Percentiles rank a stretch among this genome's conserved stretches.
phyloP scores from a whole-genome alignment of 495 filamentous ascomycete genomes.

The Aspergillus nidulans region DNA sequence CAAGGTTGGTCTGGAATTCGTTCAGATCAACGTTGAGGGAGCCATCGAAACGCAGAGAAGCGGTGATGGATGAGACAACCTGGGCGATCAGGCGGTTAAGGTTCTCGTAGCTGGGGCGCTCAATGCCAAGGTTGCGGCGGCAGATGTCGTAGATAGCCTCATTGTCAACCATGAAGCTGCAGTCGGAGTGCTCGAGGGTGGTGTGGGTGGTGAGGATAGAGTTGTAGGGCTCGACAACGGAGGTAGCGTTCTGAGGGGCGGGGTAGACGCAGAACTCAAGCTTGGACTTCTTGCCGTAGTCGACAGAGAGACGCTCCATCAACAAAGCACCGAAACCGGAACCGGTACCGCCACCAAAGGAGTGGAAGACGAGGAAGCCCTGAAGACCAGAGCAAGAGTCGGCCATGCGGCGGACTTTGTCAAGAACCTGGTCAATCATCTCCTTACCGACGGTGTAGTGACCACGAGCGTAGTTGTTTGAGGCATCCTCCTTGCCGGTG shows the following conservation, averaged over 20 bases:
- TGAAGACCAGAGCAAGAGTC: slow-evolving; percentile 97
- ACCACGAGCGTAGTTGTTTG: slow-evolving; percentile 98
- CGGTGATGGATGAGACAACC: slow-evolving; percentile 98
- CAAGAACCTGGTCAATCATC: slow-evolving; percentile 93
- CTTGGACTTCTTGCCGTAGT: slow-evolving; percentile 99
- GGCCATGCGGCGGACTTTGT: slow-evolving; percentile 91
- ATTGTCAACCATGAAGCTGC: slow-evolving; percentile 99
- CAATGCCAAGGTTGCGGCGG: slow-evolving; percentile 91
- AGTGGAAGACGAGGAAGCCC: slow-evolving; percentile 99
- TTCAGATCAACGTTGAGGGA: slow-evolving; percentile 99
- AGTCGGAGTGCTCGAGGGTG: slow-evolving; percentile 98
- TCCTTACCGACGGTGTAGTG: slow-evolving; percentile 99
- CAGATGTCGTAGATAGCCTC: slow-evolving; percentile 99
- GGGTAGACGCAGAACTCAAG: slow-evolving; percentile 99
- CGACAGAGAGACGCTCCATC: slow-evolving; percentile 95
- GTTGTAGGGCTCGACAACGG: slow-evolving; percentile 99
- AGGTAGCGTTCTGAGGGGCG: slow-evolving; percentile 91
- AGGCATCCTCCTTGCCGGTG: slow-evolving; percentile 98
- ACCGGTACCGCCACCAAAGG: slow-evolving; percentile 97
- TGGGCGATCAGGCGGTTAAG: slow-evolving; percentile 98
- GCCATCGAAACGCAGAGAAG: slow-evolving; percentile 96
- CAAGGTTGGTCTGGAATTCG: slow-evolving; percentile 99
- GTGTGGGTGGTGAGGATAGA: slow-evolving; percentile 98
- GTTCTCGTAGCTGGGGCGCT: slow-evolving; percentile 96
- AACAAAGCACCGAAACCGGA: slow-evolving; percentile 97